phyloP scores from a whole-genome alignment of 1,139 yeast genomes.

The Magnusiomyces sp. region DNA sequence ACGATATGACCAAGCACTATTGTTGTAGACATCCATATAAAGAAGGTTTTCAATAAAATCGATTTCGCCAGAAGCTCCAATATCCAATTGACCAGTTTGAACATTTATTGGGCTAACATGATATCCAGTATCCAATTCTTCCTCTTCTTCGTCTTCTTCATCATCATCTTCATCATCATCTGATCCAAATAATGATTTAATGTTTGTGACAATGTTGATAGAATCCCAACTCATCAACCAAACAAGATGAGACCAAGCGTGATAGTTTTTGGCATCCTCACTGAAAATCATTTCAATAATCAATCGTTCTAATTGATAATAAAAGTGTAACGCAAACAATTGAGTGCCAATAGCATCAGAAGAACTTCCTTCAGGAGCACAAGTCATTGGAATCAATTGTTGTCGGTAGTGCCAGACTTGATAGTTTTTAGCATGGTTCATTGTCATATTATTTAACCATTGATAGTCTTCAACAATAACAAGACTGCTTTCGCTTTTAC shows the following conservation, averaged over 20 bases:
- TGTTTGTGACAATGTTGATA: not conserved
- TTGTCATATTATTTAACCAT: constrained; percentile 73
- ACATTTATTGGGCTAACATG: too few species aligned
- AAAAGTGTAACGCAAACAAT: constrained; percentile 17
- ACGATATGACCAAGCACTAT: constrained; percentile 91
- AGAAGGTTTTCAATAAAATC: constrained; percentile 45
- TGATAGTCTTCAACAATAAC: constrained; percentile 32
- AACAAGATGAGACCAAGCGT: constrained; percentile 87
- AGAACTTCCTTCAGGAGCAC: constrained; percentile 3
- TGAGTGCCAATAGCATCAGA: too few species aligned
- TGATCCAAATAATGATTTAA: too few species aligned
- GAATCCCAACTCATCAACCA: constrained; percentile 47
- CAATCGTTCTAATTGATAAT: constrained; percentile 51
- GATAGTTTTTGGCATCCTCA: constrained; percentile 84
- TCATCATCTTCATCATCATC: too few species aligned
- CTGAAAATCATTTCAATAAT: constrained; percentile 58
- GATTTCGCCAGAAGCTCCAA: too few species aligned
- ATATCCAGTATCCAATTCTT: too few species aligned
- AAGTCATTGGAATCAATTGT: constrained; percentile 18
- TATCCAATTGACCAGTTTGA: too few species aligned
- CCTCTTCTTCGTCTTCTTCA: too few species aligned
- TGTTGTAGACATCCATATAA: constrained; percentile 64
- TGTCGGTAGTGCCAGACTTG: constrained; percentile 95
- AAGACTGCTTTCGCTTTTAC: too few species aligned
- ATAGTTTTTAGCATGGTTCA: constrained; percentile 78